Evolutionary conservation across 2,329 filamentous ascomycete genomes (phyloP).

Genomic region (Penicillium sp.): DNA sequence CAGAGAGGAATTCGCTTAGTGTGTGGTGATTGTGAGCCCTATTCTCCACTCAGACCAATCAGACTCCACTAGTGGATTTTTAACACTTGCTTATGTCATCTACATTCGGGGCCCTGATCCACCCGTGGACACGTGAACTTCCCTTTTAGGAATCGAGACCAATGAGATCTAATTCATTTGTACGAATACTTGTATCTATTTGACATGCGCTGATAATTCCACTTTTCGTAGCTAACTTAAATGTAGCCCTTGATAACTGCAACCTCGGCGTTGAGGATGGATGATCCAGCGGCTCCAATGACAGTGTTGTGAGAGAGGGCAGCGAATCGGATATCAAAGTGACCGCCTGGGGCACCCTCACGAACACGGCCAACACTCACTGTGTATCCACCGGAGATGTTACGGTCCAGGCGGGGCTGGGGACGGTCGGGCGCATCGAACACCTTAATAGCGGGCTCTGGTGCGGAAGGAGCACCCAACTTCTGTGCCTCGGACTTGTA

Average conservation of each 20-base stretch:
- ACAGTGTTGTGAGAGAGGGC: conserved; percentile 89
- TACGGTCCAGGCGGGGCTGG: conserved; percentile 85
- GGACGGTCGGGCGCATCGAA: conserved; percentile 88
- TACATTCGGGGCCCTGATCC: not conserved
- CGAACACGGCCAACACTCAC: conserved; percentile 86
- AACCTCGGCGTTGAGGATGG: conserved; percentile 90
- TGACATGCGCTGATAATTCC: conserved; percentile 20
- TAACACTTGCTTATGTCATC: conserved; percentile 1
- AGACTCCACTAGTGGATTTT: conserved; percentile 4
- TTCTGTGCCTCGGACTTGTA: conserved; percentile 81
- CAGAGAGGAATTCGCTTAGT: conserved; percentile 33
- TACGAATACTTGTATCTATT: conserved; percentile 9
- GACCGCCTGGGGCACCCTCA: conserved; percentile 74
- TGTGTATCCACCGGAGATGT: conserved; percentile 81
- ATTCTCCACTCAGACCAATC: conserved; percentile 30
- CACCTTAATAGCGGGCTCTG: conserved; percentile 75
- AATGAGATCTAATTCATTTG: conserved; percentile 6
- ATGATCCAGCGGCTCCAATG: conserved; percentile 93
- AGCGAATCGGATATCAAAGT: conserved; percentile 95
- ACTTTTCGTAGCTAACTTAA: conserved; percentile 41
- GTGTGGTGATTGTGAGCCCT: conserved; percentile 34
- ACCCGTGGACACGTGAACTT: conserved; percentile 4
- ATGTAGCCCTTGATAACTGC: conserved; percentile 86
- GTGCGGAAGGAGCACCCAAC: conserved; percentile 84
- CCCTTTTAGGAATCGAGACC: conserved; percentile 6